Percentiles rank a stretch among this genome's conserved stretches.
Conservation (phyloP, 1,284 basidiomycete species). For the Fomitopsis betulina region DNA sequence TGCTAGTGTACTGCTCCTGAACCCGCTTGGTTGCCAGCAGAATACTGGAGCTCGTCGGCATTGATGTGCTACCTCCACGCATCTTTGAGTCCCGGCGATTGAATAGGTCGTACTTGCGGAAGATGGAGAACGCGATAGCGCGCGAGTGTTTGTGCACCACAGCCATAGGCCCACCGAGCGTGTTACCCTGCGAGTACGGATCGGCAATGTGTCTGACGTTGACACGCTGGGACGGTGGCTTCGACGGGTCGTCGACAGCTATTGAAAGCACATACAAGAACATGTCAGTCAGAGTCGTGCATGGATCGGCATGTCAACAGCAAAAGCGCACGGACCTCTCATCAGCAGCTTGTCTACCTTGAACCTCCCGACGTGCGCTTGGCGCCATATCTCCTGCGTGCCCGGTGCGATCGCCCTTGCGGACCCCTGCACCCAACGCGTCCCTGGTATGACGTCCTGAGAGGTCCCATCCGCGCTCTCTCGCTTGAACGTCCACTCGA, state of each 20-base stretch:
- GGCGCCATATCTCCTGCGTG: slow-evolving; percentile 64
- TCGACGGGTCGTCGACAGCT: slow-evolving; percentile 43
- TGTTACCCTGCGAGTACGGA: slow-evolving; percentile 37
- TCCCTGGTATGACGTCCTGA: slow-evolving; percentile 15
- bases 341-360: slow-evolving; percentile 50
- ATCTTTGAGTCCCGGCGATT: slow-evolving; percentile 12
- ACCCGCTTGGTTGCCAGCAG: slow-evolving; percentile 67
- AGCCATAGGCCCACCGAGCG: slow-evolving; percentile 50
- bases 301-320: slow-evolving; percentile 3
- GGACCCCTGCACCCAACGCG: slow-evolving; percentile 20
- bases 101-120: slow-evolving; percentile 51
- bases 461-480: slow-evolving; percentile 43
- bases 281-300: slow-evolving; percentile 1
- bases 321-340: slow-evolving; percentile 36
- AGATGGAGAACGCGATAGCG: slow-evolving; percentile 70
- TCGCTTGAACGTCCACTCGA: slow-evolving; percentile 60
- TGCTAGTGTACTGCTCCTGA: slow-evolving; percentile 73
- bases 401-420: slow-evolving; percentile 36
- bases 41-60: slow-evolving; percentile 45
- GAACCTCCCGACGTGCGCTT: slow-evolving; percentile 60
- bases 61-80: slow-evolving; percentile 17
- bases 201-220: slow-evolving; percentile 54
- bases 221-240: slow-evolving; percentile 63
- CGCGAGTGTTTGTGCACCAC: slow-evolving; percentile 78
- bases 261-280: background rate